Evolutionary conservation across 495 filamentous ascomycete genomes (phyloP), one percentile per base, ranked within the genome.

Genomic region (Neurospora discreta): DNA sequence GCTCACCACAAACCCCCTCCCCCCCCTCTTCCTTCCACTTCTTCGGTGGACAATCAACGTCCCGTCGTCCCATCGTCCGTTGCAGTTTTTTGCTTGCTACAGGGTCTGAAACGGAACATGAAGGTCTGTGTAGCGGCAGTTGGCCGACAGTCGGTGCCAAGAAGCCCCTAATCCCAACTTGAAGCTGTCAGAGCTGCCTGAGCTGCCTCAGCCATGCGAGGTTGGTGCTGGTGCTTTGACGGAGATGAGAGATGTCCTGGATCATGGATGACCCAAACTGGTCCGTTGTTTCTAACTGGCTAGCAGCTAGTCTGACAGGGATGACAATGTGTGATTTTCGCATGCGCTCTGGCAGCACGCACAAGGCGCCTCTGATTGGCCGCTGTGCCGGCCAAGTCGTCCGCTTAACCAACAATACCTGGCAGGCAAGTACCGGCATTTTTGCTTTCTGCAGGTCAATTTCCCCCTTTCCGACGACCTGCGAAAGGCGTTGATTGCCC

Each of bases 1-100:
- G 40, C 20, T 11, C 39, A 46, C 70, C 69, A 75, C 72, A 71
- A 73, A 5, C 71, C 39, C 60, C 44, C 40, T 36, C 33, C n/a
- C n/a, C n/a, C n/a, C n/a, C n/a, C n/a, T n/a, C n/a, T n/a, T n/a
- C n/a, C n/a, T n/a, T n/a, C n/a, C n/a, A n/a, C n/a, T 36, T 70
- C 30, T 41, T 69, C 52, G 41, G 52, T 46, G 52, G 72, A 75
- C 40, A 65, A 69, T 5, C 33, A 36, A 36, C 70, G 65, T 60
- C 52, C 44, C 46, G 46, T 58, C 46, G 46, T 58, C 46, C 46
- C 46, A 58, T 58, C 52, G 33, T 65, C 26, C 23, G 52, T 65
- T 18, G 52, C 46, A 52, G 46, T 58, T 58, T 58, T 36, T 36
- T 36, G 46, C 52, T 65, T 65, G 52, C 26, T 65, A 26, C 52